Evolutionary conservation across 2,329 filamentous ascomycete genomes (phyloP), one percentile per base, ranked within the genome.

Genomic region (Cordyceps tenuipes): DNA sequence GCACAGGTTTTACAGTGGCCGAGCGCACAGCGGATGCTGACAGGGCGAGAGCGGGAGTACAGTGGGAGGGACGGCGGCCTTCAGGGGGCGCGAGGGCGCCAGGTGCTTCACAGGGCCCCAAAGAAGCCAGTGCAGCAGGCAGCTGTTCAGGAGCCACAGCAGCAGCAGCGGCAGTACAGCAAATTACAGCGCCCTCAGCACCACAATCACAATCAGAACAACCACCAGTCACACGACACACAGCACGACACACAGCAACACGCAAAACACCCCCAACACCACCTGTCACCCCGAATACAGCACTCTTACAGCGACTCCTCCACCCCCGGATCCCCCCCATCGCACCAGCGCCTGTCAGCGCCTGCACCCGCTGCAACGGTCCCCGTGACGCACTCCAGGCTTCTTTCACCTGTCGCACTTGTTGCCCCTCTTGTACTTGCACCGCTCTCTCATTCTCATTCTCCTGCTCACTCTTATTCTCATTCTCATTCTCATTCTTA

Each of bases 1-100:
- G 46, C 52, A 9, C 19, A 61, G 51, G 59, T 61, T 17, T 26
- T 57, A 13, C 59, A 56, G 49, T 61, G 59, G 59, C 52, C 59
- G 19, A 51, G 46, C 13, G 36, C 57, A 21, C 31, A 47, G 57
- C 26, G 49, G 49, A 13, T 48, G 26, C 29, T 52, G 44, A 9
- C 41, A 26, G 44, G 57, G 29, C 29, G 56, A 13, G 56, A 59
- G 47, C 56, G 48, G 19, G 47, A 58, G 8, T 34, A 51, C 31
- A 56, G 53, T 23, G 39, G 51, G 49, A 39, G 23, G 21, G 36
- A 17, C 21, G 9, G 31, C 9, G 15, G 29, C 4, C 41, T 7
- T 1, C 34, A 15, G 8, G 12, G 39, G 13, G 4, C 39, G 3
- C 34, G 5, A 29, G 29, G 12, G 34, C 34, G 34, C 34, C 34